Conservation (phyloP, 768 basidiomycete genomes). For the Suillus hirtellus region DNA sequence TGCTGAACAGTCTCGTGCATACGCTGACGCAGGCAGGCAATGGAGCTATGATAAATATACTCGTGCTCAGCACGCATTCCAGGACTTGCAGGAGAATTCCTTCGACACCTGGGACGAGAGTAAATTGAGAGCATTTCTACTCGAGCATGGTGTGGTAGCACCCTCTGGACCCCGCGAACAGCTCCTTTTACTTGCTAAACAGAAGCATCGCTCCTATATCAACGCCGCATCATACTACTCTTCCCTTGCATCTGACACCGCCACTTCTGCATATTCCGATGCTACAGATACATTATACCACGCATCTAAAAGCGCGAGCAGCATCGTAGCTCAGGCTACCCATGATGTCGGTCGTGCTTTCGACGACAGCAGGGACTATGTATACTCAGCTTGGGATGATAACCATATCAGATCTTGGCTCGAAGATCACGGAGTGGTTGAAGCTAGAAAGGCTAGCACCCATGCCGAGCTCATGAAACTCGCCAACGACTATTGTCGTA, state of each 20-base stretch:
- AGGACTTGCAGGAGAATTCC: constrained; percentile 54
- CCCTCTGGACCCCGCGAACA: constrained; percentile 80
- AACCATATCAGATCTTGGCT: constrained; percentile 70
- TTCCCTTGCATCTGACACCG: constrained; percentile 46
- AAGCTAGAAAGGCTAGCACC: constrained; percentile 53
- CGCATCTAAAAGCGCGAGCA: constrained; percentile 42
- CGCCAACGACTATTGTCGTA: constrained; percentile 69
- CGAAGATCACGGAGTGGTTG: constrained; percentile 69
- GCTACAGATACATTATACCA: constrained; percentile 38
- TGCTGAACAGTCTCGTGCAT: constrained; percentile 19
- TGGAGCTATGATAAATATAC: constrained; percentile 69
- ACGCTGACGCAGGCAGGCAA: constrained; percentile 27
- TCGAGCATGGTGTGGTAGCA: constrained; percentile 84
- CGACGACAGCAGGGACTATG: constrained; percentile 80
- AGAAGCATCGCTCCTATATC: constrained; percentile 60
- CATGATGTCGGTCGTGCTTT: constrained; percentile 49
- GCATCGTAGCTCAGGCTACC: constrained; percentile 52
- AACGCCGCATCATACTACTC: constrained; percentile 59
- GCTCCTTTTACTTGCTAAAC: constrained; percentile 75
- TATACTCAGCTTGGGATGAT: constrained; percentile 91
- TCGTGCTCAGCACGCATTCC: constrained; percentile 62
- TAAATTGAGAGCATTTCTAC: constrained; percentile 75
- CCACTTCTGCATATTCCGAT: constrained; percentile 53
- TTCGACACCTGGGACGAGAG: constrained; percentile 89
- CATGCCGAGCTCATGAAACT: constrained; percentile 67